Percentiles rank a stretch among this genome's conserved stretches.
phyloP scores from a whole-genome alignment of 1,284 basidiomycete genomes.

The Ganoderma leucocontextum region DNA sequence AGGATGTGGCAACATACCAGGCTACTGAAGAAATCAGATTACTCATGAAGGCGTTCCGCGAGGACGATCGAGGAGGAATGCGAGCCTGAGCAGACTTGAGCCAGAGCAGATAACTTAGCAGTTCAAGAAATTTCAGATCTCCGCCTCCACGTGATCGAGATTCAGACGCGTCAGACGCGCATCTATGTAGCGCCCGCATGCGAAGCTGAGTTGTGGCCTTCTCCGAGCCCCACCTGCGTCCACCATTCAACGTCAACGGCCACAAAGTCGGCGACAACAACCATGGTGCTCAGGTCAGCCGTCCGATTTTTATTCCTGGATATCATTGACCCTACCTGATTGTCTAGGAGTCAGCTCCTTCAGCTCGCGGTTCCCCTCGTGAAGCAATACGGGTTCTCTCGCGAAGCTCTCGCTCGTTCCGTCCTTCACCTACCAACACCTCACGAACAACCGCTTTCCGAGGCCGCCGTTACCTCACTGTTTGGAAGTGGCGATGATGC shows the following conservation, averaged over 20 bases:
- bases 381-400: conserved; percentile 73
- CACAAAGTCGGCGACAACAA: not conserved
- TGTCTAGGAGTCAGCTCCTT: conserved; percentile 43
- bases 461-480: conserved; percentile 72
- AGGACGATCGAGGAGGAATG: not conserved
- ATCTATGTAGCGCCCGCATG: not conserved
- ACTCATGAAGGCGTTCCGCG: conserved; percentile 57
- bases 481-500: conserved; percentile 78
- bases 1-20: conserved; percentile 45
- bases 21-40: conserved; percentile 72
- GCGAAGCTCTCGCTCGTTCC: conserved; percentile 70
- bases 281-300: conserved; percentile 23
- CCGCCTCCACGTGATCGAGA: conserved; percentile 16
- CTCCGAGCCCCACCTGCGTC: not conserved
- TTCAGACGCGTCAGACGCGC: conserved; percentile 2
- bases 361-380: conserved; percentile 70
- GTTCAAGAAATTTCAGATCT: conserved; percentile 33
- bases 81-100: not conserved
- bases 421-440: conserved; percentile 61
- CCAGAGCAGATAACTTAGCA: not conserved
- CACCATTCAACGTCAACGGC: not conserved
- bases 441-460: conserved; percentile 67
- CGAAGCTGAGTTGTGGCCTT: not conserved
- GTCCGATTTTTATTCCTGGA: not conserved
- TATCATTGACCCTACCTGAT: conserved; percentile 12